Base-by-base conservation (phyloP, 805 yeast genomes). In the Candida nonsorbophila region DNA sequence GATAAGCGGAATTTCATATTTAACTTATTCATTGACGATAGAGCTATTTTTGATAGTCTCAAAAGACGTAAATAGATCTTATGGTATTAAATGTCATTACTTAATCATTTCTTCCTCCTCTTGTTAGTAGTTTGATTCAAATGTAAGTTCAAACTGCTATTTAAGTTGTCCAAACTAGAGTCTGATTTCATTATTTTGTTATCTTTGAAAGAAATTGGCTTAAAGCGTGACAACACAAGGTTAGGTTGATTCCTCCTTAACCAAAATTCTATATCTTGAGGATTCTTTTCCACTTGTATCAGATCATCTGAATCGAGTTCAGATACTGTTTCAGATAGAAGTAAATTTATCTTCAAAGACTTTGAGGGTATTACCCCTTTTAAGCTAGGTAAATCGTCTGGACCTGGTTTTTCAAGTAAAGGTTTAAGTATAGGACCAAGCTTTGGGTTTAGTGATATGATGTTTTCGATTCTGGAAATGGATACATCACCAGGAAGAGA, bases 1-100 rank as follows among this genome's bases (percentile, higher is more conserved):
- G 72, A 74, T 4, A 75, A 74, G 12, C 59, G 94, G 20, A 67
- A 74, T 38, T 80, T 77, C 45, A 58, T 86, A 10, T 69, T 79
- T 43, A 88, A 79, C 24, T 56, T 82, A 30, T 74, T 84, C 40
- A 39, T 53, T 14, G 71, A 74, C 30, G 69, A 71, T 38, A 60
- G 60, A 18, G 58, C n/a, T n/a, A n/a, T n/a, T n/a, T 77, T 24
- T 54, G 81, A 48, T 84, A 77, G 35, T 53, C 53, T n/a, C n/a
- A n/a, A n/a, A n/a, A n/a, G n/a, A n/a, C n/a, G n/a, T n/a, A n/a
- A n/a, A n/a, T n/a, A n/a, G n/a, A n/a, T n/a, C n/a, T n/a, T n/a
- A n/a, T n/a, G n/a, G n/a, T n/a, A n/a, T n/a, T n/a, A n/a, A n/a
- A n/a, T n/a, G n/a, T n/a, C n/a, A n/a, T n/a, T n/a, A n/a, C n/a